Percentiles rank a stretch among this genome's conserved stretches.
Conservation (phyloP, 2,329 filamentous ascomycete genomes). For the Verticillium tricorpus region DNA sequence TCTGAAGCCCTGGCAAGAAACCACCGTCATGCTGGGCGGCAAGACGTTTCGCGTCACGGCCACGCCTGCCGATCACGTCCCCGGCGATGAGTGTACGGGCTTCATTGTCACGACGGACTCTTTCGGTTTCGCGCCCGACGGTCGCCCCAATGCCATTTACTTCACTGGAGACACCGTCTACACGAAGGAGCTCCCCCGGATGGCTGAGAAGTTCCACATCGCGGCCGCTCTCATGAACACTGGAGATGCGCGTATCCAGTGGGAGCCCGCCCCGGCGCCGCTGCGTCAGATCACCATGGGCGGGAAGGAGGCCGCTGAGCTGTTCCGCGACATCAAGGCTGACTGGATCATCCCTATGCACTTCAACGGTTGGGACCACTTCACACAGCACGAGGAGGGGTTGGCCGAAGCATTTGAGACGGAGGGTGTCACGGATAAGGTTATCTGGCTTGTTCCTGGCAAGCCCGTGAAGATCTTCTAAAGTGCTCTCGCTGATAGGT, state of each 20-base stretch:
- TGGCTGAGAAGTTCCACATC: constrained; percentile 30
- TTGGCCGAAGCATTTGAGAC: constrained; percentile 24
- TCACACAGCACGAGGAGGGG: constrained; percentile 27
- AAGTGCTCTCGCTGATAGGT: neutral
- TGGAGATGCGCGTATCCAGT: constrained; percentile 22
- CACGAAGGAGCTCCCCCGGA: constrained; percentile 30
- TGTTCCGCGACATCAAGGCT: constrained; percentile 33
- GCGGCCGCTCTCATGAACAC: constrained; percentile 34
- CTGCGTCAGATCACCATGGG: constrained; percentile 37
- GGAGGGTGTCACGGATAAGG: constrained; percentile 27
- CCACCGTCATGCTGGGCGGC: constrained; percentile 21
- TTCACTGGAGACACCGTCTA: constrained; percentile 47
- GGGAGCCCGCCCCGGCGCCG: constrained; percentile 10
- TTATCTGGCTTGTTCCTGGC: constrained; percentile 29
- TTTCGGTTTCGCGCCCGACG: constrained; percentile 30
- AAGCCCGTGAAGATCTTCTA: constrained; percentile 7
- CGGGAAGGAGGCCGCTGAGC: constrained; percentile 31
- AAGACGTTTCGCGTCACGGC: constrained; percentile 32
- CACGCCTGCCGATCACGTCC: constrained; percentile 38
- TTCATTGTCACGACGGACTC: constrained; percentile 32
- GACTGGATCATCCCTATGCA: constrained; percentile 42
- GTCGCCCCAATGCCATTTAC: constrained; percentile 39
- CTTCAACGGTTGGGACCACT: constrained; percentile 41
- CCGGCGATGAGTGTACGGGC: constrained; percentile 38
- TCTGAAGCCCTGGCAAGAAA: constrained; percentile 31